Evolutionary conservation across 2,329 filamentous ascomycete genomes (phyloP), one percentile per base, ranked within the genome.

Genomic region (Pseudogymnoascus sp.): DNA sequence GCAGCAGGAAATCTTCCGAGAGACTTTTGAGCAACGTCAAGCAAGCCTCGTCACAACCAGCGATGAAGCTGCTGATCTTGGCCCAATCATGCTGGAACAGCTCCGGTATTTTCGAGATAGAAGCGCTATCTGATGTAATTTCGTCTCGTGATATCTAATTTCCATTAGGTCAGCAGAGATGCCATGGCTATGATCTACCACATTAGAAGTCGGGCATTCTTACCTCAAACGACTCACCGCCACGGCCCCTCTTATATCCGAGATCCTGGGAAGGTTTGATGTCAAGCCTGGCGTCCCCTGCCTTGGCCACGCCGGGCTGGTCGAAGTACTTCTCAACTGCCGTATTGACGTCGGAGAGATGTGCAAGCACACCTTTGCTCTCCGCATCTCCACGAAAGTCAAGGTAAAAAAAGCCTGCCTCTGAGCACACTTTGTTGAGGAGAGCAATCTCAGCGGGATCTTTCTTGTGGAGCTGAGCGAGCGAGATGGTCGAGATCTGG

Each of bases 231-330:
- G 62, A 63, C 23, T 67, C 65, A 16, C 61, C 63, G 21, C 65
- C 63, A 43, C 37, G 52, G 31, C 62, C 61, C 37, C 60, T 63
- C 59, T 67, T 65, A 21, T 59, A 67, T 38, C 66, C 66, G 8
- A 66, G 37, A 43, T 67, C 66, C 35, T 67, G 66, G 14, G 61
- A 65, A 23, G 61, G 61, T 62, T 64, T 64, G 65, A 67, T 63
- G 58, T 67, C 66, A 49, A 63, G 60, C 59, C 66, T 55, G 9
- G 4, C n/a, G 16, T 55, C 49, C 49, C 12, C 28, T 55, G 49
- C 49, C 33, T 68, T 68, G 6, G 59, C 52, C 40, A 65, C 64
- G 33, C 62, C 31, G 31, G 62, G 58, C 37, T 67, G 65, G 49
- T 23, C 41, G 37, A 68, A 67, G 61, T 67, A 68, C 23, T 64